Evolutionary conservation across 306 rosid species (phyloP).

Genomic region (Sophora flavescens): DNA sequence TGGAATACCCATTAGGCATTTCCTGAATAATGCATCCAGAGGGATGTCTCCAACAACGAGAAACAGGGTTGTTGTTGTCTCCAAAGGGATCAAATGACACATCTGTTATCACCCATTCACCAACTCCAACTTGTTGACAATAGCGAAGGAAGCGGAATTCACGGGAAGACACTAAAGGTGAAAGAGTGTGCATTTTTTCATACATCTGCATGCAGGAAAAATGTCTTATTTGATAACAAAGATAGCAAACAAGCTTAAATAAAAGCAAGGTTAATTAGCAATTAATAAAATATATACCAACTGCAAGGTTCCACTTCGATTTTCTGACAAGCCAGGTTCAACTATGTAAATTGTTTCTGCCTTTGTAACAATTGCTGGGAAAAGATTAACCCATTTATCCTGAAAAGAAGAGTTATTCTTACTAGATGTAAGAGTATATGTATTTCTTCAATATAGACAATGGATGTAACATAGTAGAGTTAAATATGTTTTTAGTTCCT

Average conservation of each 20-base stretch:
- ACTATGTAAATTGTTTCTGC: conserved; percentile 60
- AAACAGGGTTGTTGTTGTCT: conserved; percentile 7
- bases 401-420: conserved; percentile 37
- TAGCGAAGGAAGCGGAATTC: conserved; percentile 67
- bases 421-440: background rate
- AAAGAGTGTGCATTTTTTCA: conserved; percentile 70
- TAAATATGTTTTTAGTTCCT: too few species aligned
- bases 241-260: background rate
- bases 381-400: conserved; percentile 66
- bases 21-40: conserved; percentile 85
- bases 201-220: conserved; percentile 67
- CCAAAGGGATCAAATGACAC: conserved; percentile 57
- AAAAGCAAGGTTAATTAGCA: conserved; percentile 1
- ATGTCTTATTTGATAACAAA: background rate
- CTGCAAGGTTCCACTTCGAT: conserved; percentile 61
- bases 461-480: too few species aligned
- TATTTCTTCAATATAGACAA: background rate
- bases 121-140: conserved; percentile 60
- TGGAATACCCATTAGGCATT: conserved; percentile 58
- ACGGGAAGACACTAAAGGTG: conserved; percentile 69
- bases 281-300: conserved; percentile 57
- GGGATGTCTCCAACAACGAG: conserved; percentile 68
- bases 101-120: conserved; percentile 66
- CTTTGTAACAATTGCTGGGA: conserved; percentile 65
- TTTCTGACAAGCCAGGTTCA: conserved; percentile 56